Evolutionary conservation across 495 filamentous ascomycete genomes (phyloP), one percentile per base, ranked within the genome.

Genomic region (Thermothielavioides terrestris): DNA sequence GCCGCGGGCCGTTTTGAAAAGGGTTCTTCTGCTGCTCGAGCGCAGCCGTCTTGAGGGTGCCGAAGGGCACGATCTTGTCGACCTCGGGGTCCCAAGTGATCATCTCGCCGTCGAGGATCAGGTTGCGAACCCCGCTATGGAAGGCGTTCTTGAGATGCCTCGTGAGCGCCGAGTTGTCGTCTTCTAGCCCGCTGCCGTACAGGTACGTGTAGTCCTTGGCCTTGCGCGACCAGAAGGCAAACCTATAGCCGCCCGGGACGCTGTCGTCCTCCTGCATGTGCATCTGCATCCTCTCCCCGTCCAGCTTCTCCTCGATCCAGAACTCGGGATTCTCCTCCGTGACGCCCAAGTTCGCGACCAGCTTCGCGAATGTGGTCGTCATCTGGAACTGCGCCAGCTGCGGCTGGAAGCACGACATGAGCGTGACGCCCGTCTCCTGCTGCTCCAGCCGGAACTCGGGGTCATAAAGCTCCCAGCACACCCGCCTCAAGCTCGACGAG

Each of bases 231-330:
- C 92, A 98, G 66, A 94, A 98, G 21, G 69, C 72, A 63, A 97
- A 96, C 49, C 69, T 74, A 48, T 76, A 82, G 15, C 88, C 87
- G 2, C 89, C 88, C 0, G 79, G 73, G 0, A 78, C 67, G 4
- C 63, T 69, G 11, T 78, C 68, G 51, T 95, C 89, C 34, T 86
- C 75, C 20, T 75, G 66, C 87, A 95, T 95, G 59, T 98, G 92
- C 56, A 98, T 74, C 67, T 98, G 92, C 85, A 98, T 95, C 40
- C 92, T 76, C 69, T 98, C 92, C 6, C 92, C 92, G 59, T 98
- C 92, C 14, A 98, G 72, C 66, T 98, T 98, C 71, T 98, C 92
- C 62, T 98, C 92, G 31, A 97, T 91, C 89, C 89, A 98, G 59
- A 95, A 97, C 21, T 80, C 75, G 8, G 77, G 70, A 37, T 90